Evolutionary conservation across 495 filamentous ascomycete species (phyloP).

Genomic region (Aspergillus coremiiformis): DNA sequence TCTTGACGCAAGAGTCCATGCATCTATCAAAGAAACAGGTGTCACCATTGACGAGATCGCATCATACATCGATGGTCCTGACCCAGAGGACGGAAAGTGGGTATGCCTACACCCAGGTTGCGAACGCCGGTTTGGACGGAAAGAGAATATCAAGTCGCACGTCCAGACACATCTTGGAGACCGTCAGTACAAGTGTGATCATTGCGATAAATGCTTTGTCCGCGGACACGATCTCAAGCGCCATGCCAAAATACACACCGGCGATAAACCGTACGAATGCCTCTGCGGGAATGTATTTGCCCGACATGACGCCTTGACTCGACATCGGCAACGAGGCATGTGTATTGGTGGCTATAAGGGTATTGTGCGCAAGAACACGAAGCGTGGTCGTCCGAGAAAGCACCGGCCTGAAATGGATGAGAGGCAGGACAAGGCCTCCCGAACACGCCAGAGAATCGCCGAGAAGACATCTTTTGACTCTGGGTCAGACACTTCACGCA

Average conservation of each 20-base stretch:
- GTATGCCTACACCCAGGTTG: slow-evolving; percentile 76
- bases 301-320: slow-evolving; percentile 86
- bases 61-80: slow-evolving; percentile 73
- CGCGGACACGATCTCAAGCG: slow-evolving; percentile 94
- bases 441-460: slow-evolving; percentile 41
- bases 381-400: slow-evolving; percentile 62
- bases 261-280: slow-evolving; percentile 87
- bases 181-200: slow-evolving; percentile 81
- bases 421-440: slow-evolving; percentile 53
- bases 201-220: slow-evolving; percentile 90
- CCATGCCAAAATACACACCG: slow-evolving; percentile 92
- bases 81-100: slow-evolving; percentile 68
- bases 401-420: slow-evolving; percentile 57
- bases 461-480: slow-evolving; percentile 34
- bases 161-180: slow-evolving; percentile 97
- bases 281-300: slow-evolving; percentile 86
- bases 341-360: slow-evolving; percentile 88
- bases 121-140: slow-evolving; percentile 76
- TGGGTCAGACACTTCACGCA: slow-evolving; percentile 23
- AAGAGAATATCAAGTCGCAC: slow-evolving; percentile 97
- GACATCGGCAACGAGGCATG: slow-evolving; percentile 90
- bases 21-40: slow-evolving; percentile 60
- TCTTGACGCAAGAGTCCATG: slow-evolving; percentile 41
- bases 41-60: slow-evolving; percentile 83
- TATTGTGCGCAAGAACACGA: slow-evolving; percentile 61